phyloP scores from a whole-genome alignment of 306 rosid genomes.

The Canavalia gladiata region DNA sequence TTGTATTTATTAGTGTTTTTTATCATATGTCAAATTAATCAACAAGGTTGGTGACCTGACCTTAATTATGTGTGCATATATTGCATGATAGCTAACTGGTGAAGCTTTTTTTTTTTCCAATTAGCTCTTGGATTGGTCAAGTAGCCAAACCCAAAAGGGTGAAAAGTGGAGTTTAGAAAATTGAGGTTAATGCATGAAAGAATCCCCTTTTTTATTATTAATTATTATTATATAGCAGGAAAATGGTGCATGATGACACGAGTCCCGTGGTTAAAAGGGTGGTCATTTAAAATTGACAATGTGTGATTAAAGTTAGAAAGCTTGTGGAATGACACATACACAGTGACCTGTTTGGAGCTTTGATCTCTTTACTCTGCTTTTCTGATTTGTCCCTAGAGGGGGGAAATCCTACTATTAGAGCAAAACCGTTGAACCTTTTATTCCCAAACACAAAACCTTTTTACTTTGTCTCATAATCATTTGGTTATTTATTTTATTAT shows the following conservation, averaged over 20 bases:
- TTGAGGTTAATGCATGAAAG: background rate
- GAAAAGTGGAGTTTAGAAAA: constrained; percentile 19
- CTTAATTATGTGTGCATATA: constrained; percentile 13
- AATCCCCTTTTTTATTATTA: background rate
- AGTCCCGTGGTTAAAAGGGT: constrained; percentile 23
- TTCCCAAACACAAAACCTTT: constrained; percentile 41
- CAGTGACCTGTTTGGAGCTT: constrained; percentile 1
- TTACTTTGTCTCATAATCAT: constrained; percentile 32
- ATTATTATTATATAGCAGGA: constrained; percentile 13
- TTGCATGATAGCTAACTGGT: constrained; percentile 12
- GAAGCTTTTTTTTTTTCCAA: constrained; percentile 29
- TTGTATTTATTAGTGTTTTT: too few species aligned
- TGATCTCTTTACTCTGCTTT: constrained; percentile 17
- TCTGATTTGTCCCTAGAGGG: constrained; percentile 27
- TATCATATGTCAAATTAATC: background rate
- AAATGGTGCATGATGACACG: constrained; percentile 32
- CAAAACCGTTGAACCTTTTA: constrained; percentile 31
- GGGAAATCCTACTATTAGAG: background rate
- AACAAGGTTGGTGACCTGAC: background rate
- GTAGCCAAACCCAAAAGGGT: constrained; percentile 16
- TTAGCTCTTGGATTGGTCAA: constrained; percentile 5
- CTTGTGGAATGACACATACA: constrained; percentile 4
- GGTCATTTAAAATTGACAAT: constrained; percentile 28
- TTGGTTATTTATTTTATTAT: constrained; percentile 13
- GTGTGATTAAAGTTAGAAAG: constrained; percentile 36